These are phyloP conservation scores for Penicillium palitans DNA, from an alignment of 2,329 filamentous ascomycete genomes.

Conservation along the genomic window DNA sequence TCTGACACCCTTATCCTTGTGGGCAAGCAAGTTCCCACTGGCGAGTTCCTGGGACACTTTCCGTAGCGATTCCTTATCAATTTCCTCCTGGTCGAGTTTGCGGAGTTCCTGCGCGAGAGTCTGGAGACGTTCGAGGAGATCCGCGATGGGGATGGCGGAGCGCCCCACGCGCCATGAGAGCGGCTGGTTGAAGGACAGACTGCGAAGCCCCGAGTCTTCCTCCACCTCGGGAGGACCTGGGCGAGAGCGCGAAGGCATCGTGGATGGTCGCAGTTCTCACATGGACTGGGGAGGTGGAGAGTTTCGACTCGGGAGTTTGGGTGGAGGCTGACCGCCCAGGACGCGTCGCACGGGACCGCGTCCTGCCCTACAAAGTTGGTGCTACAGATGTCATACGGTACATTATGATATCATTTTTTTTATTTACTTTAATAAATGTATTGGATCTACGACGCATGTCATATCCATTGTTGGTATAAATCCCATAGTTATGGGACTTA, in stretches of 20 bases:
- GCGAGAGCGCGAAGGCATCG: constrained; percentile 48
- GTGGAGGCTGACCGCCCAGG: constrained; percentile 27
- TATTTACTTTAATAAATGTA: neutral
- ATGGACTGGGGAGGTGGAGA: constrained; percentile 21
- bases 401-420: neutral
- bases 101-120: constrained; percentile 78
- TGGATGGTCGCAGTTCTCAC: constrained; percentile 28
- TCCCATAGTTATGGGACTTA: neutral
- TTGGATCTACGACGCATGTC: neutral
- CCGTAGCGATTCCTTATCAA: constrained; percentile 77
- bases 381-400: neutral
- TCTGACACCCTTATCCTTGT: constrained; percentile 91
- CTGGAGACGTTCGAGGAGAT: constrained; percentile 79
- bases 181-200: constrained; percentile 77
- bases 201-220: constrained; percentile 40
- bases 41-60: constrained; percentile 84
- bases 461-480: neutral
- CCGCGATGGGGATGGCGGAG: constrained; percentile 73
- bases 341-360: constrained; percentile 22
- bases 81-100: constrained; percentile 82
- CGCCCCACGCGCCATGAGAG: constrained; percentile 91
- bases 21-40: constrained; percentile 75
- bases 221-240: constrained; percentile 37
- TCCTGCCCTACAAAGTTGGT: constrained; percentile 10
- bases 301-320: constrained; percentile 20